phyloP scores from a whole-genome alignment of 2,329 filamentous ascomycete genomes.

The Xylariales sp. region DNA sequence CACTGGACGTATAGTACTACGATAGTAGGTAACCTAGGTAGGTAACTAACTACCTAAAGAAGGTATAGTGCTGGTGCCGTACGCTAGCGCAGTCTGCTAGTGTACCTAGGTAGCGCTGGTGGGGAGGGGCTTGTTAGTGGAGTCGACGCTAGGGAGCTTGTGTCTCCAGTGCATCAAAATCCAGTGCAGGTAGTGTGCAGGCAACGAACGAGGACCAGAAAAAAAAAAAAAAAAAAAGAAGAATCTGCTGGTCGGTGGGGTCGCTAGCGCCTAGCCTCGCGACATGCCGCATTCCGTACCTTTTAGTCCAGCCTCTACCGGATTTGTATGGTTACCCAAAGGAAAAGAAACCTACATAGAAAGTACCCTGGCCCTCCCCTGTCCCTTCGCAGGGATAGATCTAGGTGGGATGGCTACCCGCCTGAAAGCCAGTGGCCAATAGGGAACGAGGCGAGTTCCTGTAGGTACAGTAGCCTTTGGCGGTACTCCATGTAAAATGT shows the following conservation, averaged over 20 bases:
- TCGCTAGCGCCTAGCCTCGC: conserved; percentile 23
- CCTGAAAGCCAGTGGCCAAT: conserved; percentile 36
- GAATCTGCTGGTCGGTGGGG: conserved; percentile 33
- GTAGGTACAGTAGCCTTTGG: conserved; percentile 23
- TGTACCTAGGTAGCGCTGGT: too few species aligned
- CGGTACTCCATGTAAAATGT: conserved; percentile 16
- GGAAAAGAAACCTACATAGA: conserved; percentile 10
- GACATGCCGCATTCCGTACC: conserved; percentile 28
- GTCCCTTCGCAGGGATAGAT: conserved; percentile 17
- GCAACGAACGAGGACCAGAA: conserved; percentile 14
- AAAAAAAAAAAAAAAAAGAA: conserved; percentile 34
- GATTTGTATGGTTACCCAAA: conserved; percentile 14
- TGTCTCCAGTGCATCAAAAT: conserved; percentile 24
- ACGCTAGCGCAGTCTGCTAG: too few species aligned
- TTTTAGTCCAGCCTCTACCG: conserved; percentile 1
- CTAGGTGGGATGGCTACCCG: conserved; percentile 23
- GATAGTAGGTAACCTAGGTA: conserved; percentile 9
- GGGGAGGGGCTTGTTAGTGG: too few species aligned
- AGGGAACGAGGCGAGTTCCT: conserved; percentile 15
- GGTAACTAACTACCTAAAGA: not conserved
- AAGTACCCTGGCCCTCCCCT: conserved; percentile 24
- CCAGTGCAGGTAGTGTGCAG: conserved; percentile 25
- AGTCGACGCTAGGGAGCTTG: conserved; percentile 26
- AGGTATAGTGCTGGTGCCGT: not conserved
- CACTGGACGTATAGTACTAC: not conserved